Evolutionary conservation across 306 rosid genomes (phyloP), one percentile per base, ranked within the genome.

Genomic region (Sesbania bispinosa): DNA sequence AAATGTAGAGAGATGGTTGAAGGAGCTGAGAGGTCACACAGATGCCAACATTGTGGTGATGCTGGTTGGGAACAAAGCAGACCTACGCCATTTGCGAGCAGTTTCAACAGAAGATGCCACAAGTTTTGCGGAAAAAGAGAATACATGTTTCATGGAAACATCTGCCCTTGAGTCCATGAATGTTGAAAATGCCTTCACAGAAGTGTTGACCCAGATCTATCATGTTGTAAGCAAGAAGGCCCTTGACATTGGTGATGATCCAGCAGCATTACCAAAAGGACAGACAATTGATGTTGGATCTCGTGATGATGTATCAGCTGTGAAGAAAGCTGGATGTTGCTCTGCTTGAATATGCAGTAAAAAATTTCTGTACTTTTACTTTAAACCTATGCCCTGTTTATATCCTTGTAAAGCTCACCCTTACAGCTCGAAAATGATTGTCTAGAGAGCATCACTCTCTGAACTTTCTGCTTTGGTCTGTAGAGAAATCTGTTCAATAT

Each of bases 21-120:
- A 82, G 77, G 85, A 82, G 74, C 80, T 82, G 14, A 73, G 85
- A 73, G 85, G 68, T 73, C 85, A 82, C 70, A 77, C 85, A 43
- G 85, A 82, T 82, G 70, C 82, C 80, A 53, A 68, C 80, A 74
- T 77, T 54, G 83, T 82, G 23, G 80, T 82, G 48, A 82, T 73
- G 85, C 83, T 82, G 15, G 77, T 82, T 54, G 85, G 85, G 7
- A 82, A 82, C 82, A 82, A 82, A 55, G 82, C 83, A 5, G 85
- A 82, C 20, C 66, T 82, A 60, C 85, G 77, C 15, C 85, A 82
- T 73, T 13, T 82, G 43, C 58, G 80, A 10, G 85, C 85, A 7
- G 85, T 82, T 45, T 73, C 77, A 3, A 74, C 61, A 0, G 85
- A 82, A 69, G 80, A 77, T 67, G 48, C 82, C 10, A 62, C 77